A percentile compares a stretch with the other conserved stretches of the same genome.
Conservation (phyloP, 1,284 basidiomycete genomes). For the Heimioporus punctisporus region DNA sequence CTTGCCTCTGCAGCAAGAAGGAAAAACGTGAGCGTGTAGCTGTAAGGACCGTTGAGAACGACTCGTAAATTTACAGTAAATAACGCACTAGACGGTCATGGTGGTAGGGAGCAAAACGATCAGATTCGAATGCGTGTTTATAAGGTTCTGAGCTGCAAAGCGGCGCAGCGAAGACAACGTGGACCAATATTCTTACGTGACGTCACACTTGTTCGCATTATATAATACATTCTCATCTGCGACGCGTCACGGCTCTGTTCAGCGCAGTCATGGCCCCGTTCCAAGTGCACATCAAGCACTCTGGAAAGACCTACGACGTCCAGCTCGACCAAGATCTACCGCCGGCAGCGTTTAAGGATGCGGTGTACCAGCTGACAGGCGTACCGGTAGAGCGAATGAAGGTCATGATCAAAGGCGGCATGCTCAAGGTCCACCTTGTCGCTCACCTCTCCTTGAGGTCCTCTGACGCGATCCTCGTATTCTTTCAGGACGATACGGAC, state of each 20-base stretch:
- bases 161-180: conserved; percentile 15
- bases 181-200: conserved; percentile 19
- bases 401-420: conserved; percentile 96
- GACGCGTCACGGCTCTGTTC: conserved; percentile 21
- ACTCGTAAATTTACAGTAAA: background rate
- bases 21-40: conserved; percentile 77
- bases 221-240: conserved; percentile 31
- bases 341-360: conserved; percentile 79
- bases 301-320: conserved; percentile 77
- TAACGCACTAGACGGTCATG: conserved; percentile 74
- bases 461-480: background rate
- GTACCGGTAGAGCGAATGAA: conserved; percentile 95
- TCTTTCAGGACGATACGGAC: conserved; percentile 79
- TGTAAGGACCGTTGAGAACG: conserved; percentile 25
- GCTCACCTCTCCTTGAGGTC: conserved; percentile 5
- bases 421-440: conserved; percentile 68
- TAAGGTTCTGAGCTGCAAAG: background rate
- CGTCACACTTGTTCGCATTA: conserved; percentile 25
- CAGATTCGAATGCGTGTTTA: background rate
- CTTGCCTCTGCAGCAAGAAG: conserved; percentile 72
- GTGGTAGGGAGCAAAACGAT: conserved; percentile 17
- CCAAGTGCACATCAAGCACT: conserved; percentile 87
- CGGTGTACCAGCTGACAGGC: conserved; percentile 81
- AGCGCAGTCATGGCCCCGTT: conserved; percentile 56
- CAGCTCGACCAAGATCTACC: conserved; percentile 71